Evolutionary conservation across 164 flowering plant species (phyloP).

Genomic region (Vitis labrusca): DNA sequence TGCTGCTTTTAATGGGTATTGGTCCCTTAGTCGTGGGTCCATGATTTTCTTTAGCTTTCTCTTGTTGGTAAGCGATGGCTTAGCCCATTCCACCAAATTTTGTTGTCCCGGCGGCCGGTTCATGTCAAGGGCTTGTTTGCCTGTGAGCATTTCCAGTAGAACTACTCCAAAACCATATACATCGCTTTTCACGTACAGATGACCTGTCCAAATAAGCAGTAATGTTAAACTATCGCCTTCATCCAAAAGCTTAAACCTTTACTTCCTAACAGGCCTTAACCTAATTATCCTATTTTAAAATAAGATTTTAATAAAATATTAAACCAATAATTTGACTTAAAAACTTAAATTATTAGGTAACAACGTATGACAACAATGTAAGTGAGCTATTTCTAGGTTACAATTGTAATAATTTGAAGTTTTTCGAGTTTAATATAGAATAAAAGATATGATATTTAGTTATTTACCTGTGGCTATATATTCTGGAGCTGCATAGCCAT

Average conservation of each 20-base stretch:
- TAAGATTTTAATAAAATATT: no score
- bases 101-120: slow-evolving; percentile 19
- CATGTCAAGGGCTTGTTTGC: slow-evolving; percentile 19
- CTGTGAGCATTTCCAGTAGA: slow-evolving; percentile 26
- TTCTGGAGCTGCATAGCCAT: slow-evolving; percentile 68
- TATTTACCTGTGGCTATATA: slow-evolving; percentile 52
- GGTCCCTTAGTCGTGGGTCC: slow-evolving; percentile 18
- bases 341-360: no score
- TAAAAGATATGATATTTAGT: not conserved
- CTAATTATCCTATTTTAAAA: no score
- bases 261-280: no score
- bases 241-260: not conserved
- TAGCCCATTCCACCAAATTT: slow-evolving; percentile 26
- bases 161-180: slow-evolving; percentile 27
- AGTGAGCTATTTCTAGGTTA: no score
- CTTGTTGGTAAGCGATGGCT: slow-evolving; percentile 17
- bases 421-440: no score
- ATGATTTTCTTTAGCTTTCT: slow-evolving; percentile 24
- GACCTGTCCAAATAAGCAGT: slow-evolving; percentile 4
- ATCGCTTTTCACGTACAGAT: slow-evolving; percentile 20
- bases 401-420: no score
- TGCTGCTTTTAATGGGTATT: slow-evolving; percentile 19
- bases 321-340: no score
- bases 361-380: no score
- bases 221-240: not conserved